Evolutionary conservation across 164 flowering plant genomes (phyloP).

Genomic region (Hamamelis virginiana): DNA sequence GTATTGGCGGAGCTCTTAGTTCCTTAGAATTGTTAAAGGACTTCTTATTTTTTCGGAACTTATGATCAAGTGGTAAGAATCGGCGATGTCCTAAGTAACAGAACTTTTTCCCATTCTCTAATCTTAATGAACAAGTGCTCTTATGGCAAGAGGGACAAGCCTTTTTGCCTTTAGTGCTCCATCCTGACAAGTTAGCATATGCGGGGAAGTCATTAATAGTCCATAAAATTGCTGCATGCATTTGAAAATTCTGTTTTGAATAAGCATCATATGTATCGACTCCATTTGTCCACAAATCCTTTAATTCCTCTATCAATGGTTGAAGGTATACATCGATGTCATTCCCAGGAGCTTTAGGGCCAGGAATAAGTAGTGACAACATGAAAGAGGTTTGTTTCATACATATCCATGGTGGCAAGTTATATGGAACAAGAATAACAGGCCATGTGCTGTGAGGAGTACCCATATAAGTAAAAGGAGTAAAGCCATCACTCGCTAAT

Average conservation of each 20-base stretch:
- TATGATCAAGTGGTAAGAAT: conserved; percentile 4
- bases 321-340: conserved; percentile 19
- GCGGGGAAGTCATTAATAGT: conserved; percentile 24
- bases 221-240: conserved; percentile 18
- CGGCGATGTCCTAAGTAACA: conserved; percentile 22
- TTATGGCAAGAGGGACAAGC: conserved; percentile 18
- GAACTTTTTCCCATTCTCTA: not conserved
- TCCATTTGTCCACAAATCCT: conserved; percentile 5
- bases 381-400: conserved; percentile 15
- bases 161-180: conserved; percentile 8
- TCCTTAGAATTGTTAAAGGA: conserved; percentile 4
- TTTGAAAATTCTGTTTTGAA: conserved; percentile 1
- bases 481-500: no score
- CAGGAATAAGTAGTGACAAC: conserved; percentile 12
- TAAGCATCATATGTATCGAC: conserved; percentile 18
- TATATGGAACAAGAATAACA: conserved; percentile 9
- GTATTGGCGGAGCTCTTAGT: not conserved
- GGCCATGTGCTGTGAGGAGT: conserved; percentile 13
- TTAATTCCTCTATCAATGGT: conserved; percentile 21
- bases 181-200: conserved; percentile 17
- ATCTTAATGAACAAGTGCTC: not conserved
- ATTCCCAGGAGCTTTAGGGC: conserved; percentile 1
- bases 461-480: no score
- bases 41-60: not conserved
- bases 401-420: conserved; percentile 17